Evolutionary conservation across 345 rosid species (phyloP).

Genomic region (sweet orange (Citrus sinensis)): DNA sequence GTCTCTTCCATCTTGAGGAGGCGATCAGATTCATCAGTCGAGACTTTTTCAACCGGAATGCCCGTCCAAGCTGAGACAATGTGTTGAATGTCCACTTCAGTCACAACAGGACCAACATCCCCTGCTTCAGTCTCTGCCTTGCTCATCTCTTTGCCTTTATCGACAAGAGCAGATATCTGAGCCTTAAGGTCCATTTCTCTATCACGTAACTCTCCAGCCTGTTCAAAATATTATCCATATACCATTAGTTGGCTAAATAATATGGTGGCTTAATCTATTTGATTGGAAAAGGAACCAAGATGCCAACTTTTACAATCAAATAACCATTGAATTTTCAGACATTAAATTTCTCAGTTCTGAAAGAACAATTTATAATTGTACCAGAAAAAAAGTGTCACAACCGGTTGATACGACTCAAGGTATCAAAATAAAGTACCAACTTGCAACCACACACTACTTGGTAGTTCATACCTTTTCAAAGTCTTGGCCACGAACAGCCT

Average conservation of each 20-base stretch:
- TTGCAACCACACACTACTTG: not conserved
- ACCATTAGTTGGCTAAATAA: not conserved
- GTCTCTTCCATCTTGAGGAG: conserved; percentile 96
- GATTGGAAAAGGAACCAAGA: not conserved
- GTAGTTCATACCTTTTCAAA: conserved; percentile 71
- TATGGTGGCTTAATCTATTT: not conserved
- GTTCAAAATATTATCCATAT: conserved; percentile 17
- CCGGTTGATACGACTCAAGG: not conserved
- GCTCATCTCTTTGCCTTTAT: conserved; percentile 91
- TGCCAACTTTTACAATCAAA: not conserved
- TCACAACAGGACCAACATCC: conserved; percentile 79
- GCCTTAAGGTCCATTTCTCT: conserved; percentile 95
- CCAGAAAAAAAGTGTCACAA: not conserved
- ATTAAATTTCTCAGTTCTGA: not conserved
- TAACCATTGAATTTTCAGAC: not conserved
- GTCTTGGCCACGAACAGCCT: conserved; percentile 93
- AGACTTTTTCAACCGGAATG: conserved; percentile 97
- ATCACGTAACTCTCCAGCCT: conserved; percentile 96
- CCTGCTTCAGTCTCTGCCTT: conserved; percentile 92
- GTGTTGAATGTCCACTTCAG: conserved; percentile 89
- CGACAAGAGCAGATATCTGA: conserved; percentile 73
- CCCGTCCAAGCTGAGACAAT: conserved; percentile 96
- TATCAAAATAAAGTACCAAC: not conserved
- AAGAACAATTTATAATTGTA: not conserved
- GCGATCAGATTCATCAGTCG: conserved; percentile 90